Base-by-base conservation (phyloP, 208 protist genomes). In the Acanthamoeba sp. region DNA sequence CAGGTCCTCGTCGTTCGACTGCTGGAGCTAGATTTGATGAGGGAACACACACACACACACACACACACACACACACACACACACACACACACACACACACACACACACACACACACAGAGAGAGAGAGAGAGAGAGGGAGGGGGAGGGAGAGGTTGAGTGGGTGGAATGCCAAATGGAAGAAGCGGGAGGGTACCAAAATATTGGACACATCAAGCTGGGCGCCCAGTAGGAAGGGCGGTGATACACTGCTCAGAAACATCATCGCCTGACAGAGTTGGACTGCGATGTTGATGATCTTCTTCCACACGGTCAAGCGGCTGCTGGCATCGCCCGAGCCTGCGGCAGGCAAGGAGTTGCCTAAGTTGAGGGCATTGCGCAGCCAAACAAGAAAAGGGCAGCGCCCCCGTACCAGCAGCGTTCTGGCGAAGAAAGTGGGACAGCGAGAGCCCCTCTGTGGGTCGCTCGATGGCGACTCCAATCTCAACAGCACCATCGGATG, bases 11-110 rank as follows among this genome's bases (percentile, higher is more conserved):
- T 48, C 71, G 32, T 50, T 22, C 14, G 69, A 24, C 18, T 45
- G 69, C 7, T 80, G 71, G 22, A 80, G 71, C 71, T 80, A 38
- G 55, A n/a, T n/a, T n/a, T n/a, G n/a, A n/a, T n/a, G n/a, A n/a
- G n/a, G n/a, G n/a, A n/a, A n/a, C n/a, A n/a, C n/a, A n/a, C n/a
- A n/a, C n/a, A n/a, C n/a, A n/a, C n/a, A n/a, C n/a, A n/a, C n/a
- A n/a, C n/a, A n/a, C n/a, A n/a, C n/a, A n/a, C n/a, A n/a, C n/a
- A n/a, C n/a, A n/a, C n/a, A n/a, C n/a, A n/a, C n/a, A n/a, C n/a
- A n/a, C n/a, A n/a, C n/a, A n/a, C n/a, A n/a, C n/a, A n/a, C n/a
- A n/a, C n/a, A n/a, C n/a, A n/a, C n/a, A n/a, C n/a, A n/a, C n/a
- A n/a, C n/a, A n/a, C n/a, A n/a, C n/a, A n/a, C n/a, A n/a, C n/a